phyloP scores from a whole-genome alignment of 257 asterid genomes.

The Fraxinus excelsior region DNA sequence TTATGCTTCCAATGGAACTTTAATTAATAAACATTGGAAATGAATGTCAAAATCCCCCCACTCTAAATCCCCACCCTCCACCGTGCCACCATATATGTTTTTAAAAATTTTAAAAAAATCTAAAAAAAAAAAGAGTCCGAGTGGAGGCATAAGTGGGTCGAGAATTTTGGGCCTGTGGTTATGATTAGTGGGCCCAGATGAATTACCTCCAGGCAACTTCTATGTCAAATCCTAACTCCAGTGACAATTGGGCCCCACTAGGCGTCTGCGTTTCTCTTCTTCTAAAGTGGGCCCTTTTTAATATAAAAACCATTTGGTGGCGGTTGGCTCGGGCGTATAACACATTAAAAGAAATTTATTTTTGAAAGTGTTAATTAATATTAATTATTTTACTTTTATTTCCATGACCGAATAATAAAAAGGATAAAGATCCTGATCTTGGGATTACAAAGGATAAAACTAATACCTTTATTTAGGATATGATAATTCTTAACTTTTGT shows the following conservation, averaged over 20 bases:
- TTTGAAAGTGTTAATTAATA: neutral
- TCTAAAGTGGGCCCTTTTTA: constrained; percentile 34
- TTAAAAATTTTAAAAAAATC: neutral
- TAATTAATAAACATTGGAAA: neutral
- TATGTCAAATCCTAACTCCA: constrained; percentile 28
- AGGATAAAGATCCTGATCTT: neutral
- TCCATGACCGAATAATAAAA: neutral
- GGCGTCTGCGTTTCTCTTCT: constrained; percentile 40
- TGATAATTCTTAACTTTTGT: neutral
- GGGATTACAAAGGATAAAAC: neutral
- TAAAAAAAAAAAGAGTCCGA: constrained; percentile 7
- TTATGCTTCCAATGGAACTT: too few species aligned
- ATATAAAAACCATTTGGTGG: constrained; percentile 18
- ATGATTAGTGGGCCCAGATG: constrained; percentile 56
- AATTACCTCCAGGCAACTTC: constrained; percentile 42
- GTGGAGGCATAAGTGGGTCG: constrained; percentile 47
- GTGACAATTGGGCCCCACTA: constrained; percentile 41
- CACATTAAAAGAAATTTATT: neutral
- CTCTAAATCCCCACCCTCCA: neutral
- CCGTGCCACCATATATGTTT: neutral
- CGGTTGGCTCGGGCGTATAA: too few species aligned
- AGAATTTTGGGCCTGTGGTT: constrained; percentile 51
- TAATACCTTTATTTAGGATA: neutral
- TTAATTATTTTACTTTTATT: neutral
- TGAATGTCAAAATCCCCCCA: neutral